Conservation (phyloP, 2,329 filamentous ascomycete species). For the Colletotrichum karsti region DNA sequence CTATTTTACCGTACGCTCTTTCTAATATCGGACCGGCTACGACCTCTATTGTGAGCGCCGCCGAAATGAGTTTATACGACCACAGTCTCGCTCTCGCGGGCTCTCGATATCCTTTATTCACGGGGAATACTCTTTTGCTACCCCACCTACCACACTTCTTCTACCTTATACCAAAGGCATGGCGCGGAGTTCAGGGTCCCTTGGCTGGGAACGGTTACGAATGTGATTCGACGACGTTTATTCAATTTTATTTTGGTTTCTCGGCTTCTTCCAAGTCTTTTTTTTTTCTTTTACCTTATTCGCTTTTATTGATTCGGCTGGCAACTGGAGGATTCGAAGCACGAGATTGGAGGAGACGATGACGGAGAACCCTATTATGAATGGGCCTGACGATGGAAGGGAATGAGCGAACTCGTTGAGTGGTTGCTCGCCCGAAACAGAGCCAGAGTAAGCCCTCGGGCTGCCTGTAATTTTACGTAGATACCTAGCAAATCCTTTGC, state of each 20-base stretch:
- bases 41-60: not conserved
- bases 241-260: not conserved
- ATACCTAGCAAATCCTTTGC: not conserved
- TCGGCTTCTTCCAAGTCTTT: not conserved
- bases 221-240: slow-evolving; percentile 15
- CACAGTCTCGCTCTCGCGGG: slow-evolving; percentile 5
- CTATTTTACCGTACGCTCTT: slow-evolving; percentile 26
- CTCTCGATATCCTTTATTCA: slow-evolving; percentile 28
- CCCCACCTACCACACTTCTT: slow-evolving; percentile 10
- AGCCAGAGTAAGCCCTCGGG: not conserved
- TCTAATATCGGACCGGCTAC: slow-evolving; percentile 19
- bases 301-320: not conserved
- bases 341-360: not conserved
- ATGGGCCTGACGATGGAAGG: not conserved
- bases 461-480: slow-evolving; percentile 5
- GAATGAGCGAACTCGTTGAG: not conserved
- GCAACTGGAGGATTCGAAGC: not conserved
- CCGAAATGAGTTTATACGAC: slow-evolving; percentile 27
- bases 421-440: not conserved
- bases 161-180: slow-evolving; percentile 31
- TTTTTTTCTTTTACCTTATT: not conserved
- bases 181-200: slow-evolving; percentile 29
- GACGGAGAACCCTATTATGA: not conserved
- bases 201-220: slow-evolving; percentile 18
- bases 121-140: not conserved